A percentile compares a stretch with the other conserved stretches of the same genome.
These are phyloP conservation scores for Bipolaris sorokiniana DNA, from an alignment of 2,329 filamentous ascomycete species.

Conservation along the genomic window DNA sequence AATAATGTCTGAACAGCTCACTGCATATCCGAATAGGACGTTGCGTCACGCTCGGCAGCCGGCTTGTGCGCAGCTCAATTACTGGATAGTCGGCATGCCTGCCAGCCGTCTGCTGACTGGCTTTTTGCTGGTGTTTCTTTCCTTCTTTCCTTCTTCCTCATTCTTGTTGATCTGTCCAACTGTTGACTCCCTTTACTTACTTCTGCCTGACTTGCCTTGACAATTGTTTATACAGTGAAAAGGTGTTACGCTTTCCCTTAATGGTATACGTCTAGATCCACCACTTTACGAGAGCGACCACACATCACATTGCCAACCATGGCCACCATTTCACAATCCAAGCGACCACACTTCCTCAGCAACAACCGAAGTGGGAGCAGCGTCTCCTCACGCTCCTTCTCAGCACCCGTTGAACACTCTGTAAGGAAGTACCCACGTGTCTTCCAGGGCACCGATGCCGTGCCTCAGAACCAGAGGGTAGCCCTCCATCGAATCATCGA, in stretches of 20 bases:
- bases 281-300: neutral
- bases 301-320: conserved; percentile 4
- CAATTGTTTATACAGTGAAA: neutral
- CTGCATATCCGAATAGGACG: conserved; percentile 12
- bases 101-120: conserved; percentile 5
- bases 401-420: neutral
- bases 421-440: neutral
- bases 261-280: neutral
- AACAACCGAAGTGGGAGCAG: conserved; percentile 18
- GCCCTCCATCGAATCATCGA: conserved; percentile 25
- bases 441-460: conserved; percentile 27
- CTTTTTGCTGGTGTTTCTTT: conserved; percentile 3
- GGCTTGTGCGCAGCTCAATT: conserved; percentile 14
- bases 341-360: conserved; percentile 15
- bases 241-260: neutral
- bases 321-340: conserved; percentile 14
- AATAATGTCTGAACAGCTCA: neutral
- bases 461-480: conserved; percentile 22
- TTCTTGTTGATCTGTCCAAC: neutral
- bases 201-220: neutral
- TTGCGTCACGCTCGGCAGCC: conserved; percentile 19
- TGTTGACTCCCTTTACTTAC: neutral
- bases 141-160: conserved; percentile 4
- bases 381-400: conserved; percentile 5
- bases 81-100: conserved; percentile 10